Evolutionary conservation across 2,329 filamentous ascomycete species (phyloP).

Genomic region (Colletotrichum sp.): DNA sequence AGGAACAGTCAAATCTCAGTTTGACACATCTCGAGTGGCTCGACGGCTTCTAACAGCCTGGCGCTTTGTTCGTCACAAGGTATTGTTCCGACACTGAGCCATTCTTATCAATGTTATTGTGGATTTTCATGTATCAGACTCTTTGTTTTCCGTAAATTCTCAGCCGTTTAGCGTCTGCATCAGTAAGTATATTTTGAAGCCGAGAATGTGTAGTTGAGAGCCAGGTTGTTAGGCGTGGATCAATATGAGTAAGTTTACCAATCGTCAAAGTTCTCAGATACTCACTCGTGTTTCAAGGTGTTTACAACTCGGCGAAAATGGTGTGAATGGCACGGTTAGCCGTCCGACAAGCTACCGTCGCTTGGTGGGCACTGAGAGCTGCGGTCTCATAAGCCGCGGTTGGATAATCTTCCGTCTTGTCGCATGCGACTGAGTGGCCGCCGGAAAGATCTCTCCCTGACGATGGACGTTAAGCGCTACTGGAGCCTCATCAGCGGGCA

Average conservation of each 20-base stretch:
- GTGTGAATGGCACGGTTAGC: background rate
- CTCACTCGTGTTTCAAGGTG: background rate
- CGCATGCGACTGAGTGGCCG: background rate
- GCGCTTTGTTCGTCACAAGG: background rate
- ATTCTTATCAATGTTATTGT: background rate
- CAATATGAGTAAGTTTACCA: background rate
- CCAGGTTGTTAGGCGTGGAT: background rate
- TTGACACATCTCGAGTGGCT: background rate
- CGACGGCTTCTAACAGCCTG: background rate
- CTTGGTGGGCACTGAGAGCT: fast-evolving
- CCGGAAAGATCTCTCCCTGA: background rate
- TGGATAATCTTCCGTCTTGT: background rate
- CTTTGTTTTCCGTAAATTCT: background rate
- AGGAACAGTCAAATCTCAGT: background rate
- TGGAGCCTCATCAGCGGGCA: background rate
- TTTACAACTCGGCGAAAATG: background rate
- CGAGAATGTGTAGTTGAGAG: background rate
- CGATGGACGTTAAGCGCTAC: background rate
- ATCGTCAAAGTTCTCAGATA: background rate
- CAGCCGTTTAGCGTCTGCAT: background rate
- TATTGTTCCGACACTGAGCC: background rate
- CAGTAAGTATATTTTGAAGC: background rate
- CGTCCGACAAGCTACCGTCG: background rate
- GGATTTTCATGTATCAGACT: background rate
- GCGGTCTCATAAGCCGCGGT: background rate